phyloP scores from a whole-genome alignment of 495 filamentous ascomycete species.

The Podospora sp. region DNA sequence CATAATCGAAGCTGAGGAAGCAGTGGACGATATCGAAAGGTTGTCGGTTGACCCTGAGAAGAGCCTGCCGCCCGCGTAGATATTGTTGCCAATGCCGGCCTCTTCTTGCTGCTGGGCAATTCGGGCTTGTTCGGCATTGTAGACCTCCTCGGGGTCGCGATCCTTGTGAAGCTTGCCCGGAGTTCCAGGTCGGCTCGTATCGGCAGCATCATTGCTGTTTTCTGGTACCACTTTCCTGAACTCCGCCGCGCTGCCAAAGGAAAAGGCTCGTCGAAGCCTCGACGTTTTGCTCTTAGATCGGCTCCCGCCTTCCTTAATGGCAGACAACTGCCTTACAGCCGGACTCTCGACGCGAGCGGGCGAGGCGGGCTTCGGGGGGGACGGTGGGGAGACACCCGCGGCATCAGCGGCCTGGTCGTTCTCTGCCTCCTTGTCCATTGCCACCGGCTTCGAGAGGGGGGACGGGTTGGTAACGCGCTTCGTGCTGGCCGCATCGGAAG shows the following conservation, averaged over 20 bases:
- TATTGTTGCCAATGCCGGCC: constrained; percentile 85
- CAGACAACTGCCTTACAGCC: constrained; percentile 77
- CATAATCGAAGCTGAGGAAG: constrained; percentile 98
- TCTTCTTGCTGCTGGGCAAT: constrained; percentile 91
- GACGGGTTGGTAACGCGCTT: constrained; percentile 73
- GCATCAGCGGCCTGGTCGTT: constrained; percentile 35
- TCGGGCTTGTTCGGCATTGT: constrained; percentile 76
- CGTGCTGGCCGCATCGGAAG: constrained; percentile 64
- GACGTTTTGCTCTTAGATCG: constrained; percentile 79
- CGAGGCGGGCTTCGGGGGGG: constrained; percentile 38
- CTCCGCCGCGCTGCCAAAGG: constrained; percentile 95
- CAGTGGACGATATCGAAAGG: constrained; percentile 93
- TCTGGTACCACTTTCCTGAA: constrained; percentile 76
- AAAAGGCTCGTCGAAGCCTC: constrained; percentile 89
- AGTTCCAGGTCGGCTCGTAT: constrained; percentile 54
- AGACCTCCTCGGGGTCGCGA: constrained; percentile 68
- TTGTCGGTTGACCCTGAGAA: constrained; percentile 96
- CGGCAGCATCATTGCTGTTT: constrained; percentile 43
- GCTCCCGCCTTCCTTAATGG: constrained; percentile 72
- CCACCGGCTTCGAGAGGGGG: constrained; percentile 82
- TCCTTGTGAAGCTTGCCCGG: constrained; percentile 72
- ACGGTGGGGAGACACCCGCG: constrained; percentile 27
- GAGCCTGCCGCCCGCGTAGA: constrained; percentile 86
- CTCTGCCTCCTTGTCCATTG: constrained; percentile 52
- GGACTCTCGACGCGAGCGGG: constrained; percentile 57